Base-by-base conservation (phyloP, 768 basidiomycete species). In the Lactarius indigo region DNA sequence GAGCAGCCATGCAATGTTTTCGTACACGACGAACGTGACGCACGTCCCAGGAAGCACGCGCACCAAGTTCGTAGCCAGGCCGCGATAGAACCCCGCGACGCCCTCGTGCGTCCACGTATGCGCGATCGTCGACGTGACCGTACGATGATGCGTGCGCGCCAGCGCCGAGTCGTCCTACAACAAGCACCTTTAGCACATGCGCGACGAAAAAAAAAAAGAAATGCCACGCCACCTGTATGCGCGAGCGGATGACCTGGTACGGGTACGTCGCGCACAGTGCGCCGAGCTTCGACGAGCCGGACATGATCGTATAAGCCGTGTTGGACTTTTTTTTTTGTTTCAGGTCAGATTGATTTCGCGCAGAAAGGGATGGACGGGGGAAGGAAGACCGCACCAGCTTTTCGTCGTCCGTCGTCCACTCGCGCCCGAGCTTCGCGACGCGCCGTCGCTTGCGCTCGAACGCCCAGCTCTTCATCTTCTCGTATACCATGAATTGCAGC, bases 21-120 rank as follows among this genome's bases (percentile, higher is more conserved):
- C 97, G 75, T 98, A 99, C 23, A 98, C 95, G 44, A 98, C 96
- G 71, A 98, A 97, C 5, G 96, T 98, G 56, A 98, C 91, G 75
- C 96, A 98, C 3, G 96, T 98, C 33, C 96, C 97, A 0, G 97
- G 97, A 18, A 98, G 83, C 58, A 99, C 96, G 17, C 97, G 86
- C 15, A 99, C 87, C 30, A 97, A 84, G 74, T 98, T 98, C 31
- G 94, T 96, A 2, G 89, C 96, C 9, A 99, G 83, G 1, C 97
- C 97, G 58, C 96, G 91, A 78, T 98, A 99, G 75, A 98, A 98
- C 1, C 94, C 96, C 57, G 81, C 78, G 18, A 89, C 50, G 13
- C 96, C 91, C 75, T 97, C 96, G 65, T 88, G 81, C 39, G 79
- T 75, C 86, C 89, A 98, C 2, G 95, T 96, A 55, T 87, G 86